Base-by-base conservation (phyloP, 179 eudicot species). In the Beta lomatogona region DNA sequence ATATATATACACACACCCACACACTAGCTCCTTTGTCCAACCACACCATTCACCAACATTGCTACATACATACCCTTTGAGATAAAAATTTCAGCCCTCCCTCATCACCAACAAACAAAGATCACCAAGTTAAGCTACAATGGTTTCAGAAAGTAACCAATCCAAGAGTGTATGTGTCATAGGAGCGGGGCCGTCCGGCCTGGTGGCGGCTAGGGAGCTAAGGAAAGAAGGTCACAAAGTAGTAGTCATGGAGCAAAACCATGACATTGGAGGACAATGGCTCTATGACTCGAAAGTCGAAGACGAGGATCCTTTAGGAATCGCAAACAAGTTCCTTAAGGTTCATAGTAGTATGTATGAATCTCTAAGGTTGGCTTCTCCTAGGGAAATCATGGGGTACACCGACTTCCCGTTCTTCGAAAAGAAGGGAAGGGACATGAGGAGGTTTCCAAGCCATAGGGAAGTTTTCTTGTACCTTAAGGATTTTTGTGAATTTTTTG, bases 251-350 rank as follows among this genome's bases (percentile, higher is more conserved):
- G 97, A 93, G 63, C 94, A 92, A 87, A 93, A 85, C 82, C 91
- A 89, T 83, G 97, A 92, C 46, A 88, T 92, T 59, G 97, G 97
- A 78, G 96, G 97, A 54, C 96, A 92, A 82, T 92, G 97, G 97
- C 87, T 93, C 0, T 93, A 92, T 78, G 85, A 91, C 31, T 88
- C 93, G 15, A 85, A 87, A 48, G 83, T 86, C 52, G 89, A 90
- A 65, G 86, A 76, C 61, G 92, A 93, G 48, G 90, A 91, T 81
- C 91, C 93, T 28, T 82, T 93, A 70, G 95, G 97, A 36, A 89
- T 72, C 71, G 79, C 81, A 54, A 67, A 48, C 53, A 73, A 53
- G 44, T n/a, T 73, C 75, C 83, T 78, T 25, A 83, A 88, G 64
- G 96, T 92, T 14, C 96, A 92, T 79, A 92, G 97, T 52, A 93